A percentile compares a stretch with the other conserved stretches of the same genome.
Evolutionary conservation across 495 filamentous ascomycete genomes (phyloP).

Genomic region (Hypoxylon fragiforme): DNA sequence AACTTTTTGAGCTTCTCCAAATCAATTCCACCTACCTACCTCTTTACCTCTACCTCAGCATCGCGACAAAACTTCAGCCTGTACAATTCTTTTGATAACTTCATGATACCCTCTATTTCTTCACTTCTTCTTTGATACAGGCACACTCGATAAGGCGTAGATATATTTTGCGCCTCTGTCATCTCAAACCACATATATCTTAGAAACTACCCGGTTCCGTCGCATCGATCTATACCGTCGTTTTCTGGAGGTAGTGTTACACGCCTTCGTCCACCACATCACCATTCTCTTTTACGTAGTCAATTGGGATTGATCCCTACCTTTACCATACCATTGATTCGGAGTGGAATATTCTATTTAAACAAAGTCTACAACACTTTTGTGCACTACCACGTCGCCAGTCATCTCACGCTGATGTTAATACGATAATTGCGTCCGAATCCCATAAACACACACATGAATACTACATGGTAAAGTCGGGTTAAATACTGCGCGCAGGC

Average conservation of each 20-base stretch:
- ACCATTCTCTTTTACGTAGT: too few species aligned
- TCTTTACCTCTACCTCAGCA: constrained; percentile 10
- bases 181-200: not conserved
- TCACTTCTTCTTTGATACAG: not conserved
- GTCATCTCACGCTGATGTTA: too few species aligned
- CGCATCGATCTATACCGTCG: constrained; percentile 5
- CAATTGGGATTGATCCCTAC: too few species aligned
- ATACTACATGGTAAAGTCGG: constrained; percentile 1
- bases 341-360: too few species aligned
- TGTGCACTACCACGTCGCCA: too few species aligned
- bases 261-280: too few species aligned
- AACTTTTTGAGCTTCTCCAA: constrained; percentile 14
- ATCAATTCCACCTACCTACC: not conserved
- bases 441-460: not conserved
- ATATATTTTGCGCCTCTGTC: not conserved
- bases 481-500: constrained; percentile 27
- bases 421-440: too few species aligned
- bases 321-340: too few species aligned
- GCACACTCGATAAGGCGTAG: not conserved
- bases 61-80: constrained; percentile 20
- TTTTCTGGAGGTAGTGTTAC: not conserved
- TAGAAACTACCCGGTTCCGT: too few species aligned
- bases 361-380: too few species aligned
- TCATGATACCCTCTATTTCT: constrained; percentile 36
- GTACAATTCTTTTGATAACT: constrained; percentile 22